Evolutionary conservation across 1,284 basidiomycete genomes (phyloP).

Genomic region (Jaminaea rosea): DNA sequence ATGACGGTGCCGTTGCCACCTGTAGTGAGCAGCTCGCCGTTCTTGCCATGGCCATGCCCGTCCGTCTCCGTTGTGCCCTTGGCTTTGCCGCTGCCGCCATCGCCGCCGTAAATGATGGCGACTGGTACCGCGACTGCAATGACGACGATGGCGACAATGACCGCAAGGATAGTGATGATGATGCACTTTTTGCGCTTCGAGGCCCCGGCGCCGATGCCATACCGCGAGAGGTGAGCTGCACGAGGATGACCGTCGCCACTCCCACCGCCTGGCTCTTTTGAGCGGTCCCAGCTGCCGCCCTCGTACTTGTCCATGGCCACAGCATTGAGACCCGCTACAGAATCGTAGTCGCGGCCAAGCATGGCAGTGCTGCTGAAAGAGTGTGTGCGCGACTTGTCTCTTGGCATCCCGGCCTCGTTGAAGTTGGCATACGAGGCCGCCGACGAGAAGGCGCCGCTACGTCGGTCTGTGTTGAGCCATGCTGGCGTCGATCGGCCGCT

Average conservation of each 20-base stretch:
- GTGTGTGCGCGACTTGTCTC: not conserved
- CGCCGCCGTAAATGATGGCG: slow-evolving; percentile 14
- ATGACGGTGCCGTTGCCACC: slow-evolving; percentile 27
- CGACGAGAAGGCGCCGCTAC: too few species aligned
- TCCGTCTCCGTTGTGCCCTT: not conserved
- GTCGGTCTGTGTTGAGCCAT: not conserved
- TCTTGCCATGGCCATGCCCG: not conserved
- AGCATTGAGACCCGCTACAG: slow-evolving; percentile 1
- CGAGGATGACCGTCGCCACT: slow-evolving; percentile 14
- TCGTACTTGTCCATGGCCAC: slow-evolving; percentile 15
- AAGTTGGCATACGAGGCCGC: not conserved
- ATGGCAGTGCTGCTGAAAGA: not conserved
- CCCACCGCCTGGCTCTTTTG: slow-evolving; percentile 4
- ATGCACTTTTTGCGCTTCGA: slow-evolving; percentile 20
- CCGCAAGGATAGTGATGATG: slow-evolving; percentile 12
- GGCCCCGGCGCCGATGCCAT: slow-evolving; percentile 17
- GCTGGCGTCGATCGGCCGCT: not conserved
- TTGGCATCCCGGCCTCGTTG: too few species aligned
- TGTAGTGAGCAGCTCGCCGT: slow-evolving; percentile 8
- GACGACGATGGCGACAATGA: slow-evolving; percentile 14
- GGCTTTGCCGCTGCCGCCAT: slow-evolving; percentile 4
- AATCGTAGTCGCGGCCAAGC: not conserved
- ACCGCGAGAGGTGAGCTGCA: slow-evolving; percentile 18
- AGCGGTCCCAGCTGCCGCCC: not conserved
- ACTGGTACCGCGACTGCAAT: slow-evolving; percentile 23